These are phyloP conservation scores for Ciborinia camelliae DNA, from an alignment of 2,329 filamentous ascomycete genomes.

Conservation along the genomic window DNA sequence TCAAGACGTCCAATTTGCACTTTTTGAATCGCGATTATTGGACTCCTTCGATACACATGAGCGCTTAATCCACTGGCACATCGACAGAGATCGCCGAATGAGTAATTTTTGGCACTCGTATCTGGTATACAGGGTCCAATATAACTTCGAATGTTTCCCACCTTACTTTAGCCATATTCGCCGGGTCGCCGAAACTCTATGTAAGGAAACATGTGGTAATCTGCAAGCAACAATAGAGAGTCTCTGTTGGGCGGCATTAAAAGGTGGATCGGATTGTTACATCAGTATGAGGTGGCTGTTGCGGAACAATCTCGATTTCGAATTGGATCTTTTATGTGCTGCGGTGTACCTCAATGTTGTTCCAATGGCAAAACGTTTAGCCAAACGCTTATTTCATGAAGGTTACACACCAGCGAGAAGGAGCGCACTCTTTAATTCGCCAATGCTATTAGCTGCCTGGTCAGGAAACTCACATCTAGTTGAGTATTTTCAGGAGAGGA, in stretches of 20 bases:
- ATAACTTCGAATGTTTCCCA: neutral
- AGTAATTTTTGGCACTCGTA: neutral
- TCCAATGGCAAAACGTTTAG: neutral
- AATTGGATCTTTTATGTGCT: neutral
- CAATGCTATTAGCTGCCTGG: slow-evolving; percentile 20
- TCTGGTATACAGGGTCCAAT: neutral
- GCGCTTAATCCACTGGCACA: fast-evolving
- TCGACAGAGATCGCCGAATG: neutral
- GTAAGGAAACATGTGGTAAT: neutral
- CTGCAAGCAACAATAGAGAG: neutral
- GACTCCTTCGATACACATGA: fast-evolving
- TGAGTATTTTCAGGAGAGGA: slow-evolving; percentile 15
- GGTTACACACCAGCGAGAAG: fast-evolving
- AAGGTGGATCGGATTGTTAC: fast-evolving
- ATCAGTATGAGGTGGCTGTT: too few relatives aligned
- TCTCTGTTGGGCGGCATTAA: neutral
- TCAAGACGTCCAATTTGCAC: neutral
- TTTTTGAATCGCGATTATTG: neutral
- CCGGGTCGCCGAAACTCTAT: neutral
- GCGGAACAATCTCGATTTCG: neutral
- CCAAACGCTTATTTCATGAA: neutral
- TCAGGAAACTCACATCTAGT: slow-evolving; percentile 20
- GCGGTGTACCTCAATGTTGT: neutral
- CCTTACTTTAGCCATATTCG: neutral
- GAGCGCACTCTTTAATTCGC: neutral